Percentiles rank a stretch among this genome's conserved stretches.
Evolutionary conservation across 2,329 filamentous ascomycete genomes (phyloP).

Genomic region (Aquanectria penicillioides): DNA sequence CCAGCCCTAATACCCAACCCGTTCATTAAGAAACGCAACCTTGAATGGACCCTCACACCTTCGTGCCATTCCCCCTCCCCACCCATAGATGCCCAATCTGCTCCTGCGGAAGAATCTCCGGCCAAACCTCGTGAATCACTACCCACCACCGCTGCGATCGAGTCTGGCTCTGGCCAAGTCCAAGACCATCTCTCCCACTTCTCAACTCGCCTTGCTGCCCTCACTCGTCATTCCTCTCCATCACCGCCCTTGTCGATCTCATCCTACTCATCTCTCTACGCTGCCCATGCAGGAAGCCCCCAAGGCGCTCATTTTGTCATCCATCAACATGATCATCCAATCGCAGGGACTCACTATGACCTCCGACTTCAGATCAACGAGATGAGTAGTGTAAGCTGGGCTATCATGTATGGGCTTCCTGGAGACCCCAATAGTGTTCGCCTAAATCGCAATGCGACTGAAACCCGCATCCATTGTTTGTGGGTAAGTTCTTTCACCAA

Average conservation of each 20-base stretch:
- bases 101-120: slow-evolving; percentile 15
- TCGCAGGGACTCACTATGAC: slow-evolving; percentile 76
- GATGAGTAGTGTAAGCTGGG: slow-evolving; percentile 72
- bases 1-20: slow-evolving; percentile 54
- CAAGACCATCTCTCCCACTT: slow-evolving; percentile 54
- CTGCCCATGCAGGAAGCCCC: slow-evolving; percentile 40
- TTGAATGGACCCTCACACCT: slow-evolving; percentile 53
- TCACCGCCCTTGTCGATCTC: slow-evolving; percentile 48
- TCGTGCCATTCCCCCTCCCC: neutral
- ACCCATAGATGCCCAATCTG: slow-evolving; percentile 5
- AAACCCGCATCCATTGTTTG: slow-evolving; percentile 69
- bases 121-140: slow-evolving; percentile 22
- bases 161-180: slow-evolving; percentile 50
- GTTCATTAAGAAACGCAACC: slow-evolving; percentile 58
- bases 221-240: slow-evolving; percentile 35
- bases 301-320: slow-evolving; percentile 70
- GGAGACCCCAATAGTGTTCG: slow-evolving; percentile 65
- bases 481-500: too few species aligned
- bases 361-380: slow-evolving; percentile 75
- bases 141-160: slow-evolving; percentile 50
- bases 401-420: slow-evolving; percentile 71
- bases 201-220: slow-evolving; percentile 43
- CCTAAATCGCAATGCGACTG: slow-evolving; percentile 68
- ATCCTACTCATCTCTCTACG: slow-evolving; percentile 51
- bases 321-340: slow-evolving; percentile 78